These are phyloP conservation scores for Colletotrichum sp. DNA, from an alignment of 2,329 filamentous ascomycete species.

Conservation along the genomic window DNA sequence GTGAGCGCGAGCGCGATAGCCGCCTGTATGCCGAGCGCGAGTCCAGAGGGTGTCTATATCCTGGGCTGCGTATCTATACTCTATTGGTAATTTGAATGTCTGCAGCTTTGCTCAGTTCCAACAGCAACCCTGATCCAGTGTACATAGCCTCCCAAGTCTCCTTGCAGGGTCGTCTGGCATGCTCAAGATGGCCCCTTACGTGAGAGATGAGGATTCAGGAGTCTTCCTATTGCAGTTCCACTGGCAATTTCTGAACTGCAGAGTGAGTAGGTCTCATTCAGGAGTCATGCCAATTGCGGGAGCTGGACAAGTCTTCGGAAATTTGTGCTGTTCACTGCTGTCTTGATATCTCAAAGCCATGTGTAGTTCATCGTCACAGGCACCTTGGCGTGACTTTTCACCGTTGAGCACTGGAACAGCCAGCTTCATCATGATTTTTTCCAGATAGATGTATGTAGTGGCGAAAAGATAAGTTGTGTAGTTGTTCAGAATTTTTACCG, in stretches of 20 bases:
- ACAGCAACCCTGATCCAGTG: not conserved
- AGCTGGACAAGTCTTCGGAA: not conserved
- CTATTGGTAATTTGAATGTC: rapidly evolving
- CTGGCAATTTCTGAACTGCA: not conserved
- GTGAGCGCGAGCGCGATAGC: not conserved
- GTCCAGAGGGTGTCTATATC: not conserved
- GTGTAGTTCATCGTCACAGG: not conserved
- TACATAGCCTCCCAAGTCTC: too few relatives aligned
- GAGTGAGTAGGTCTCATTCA: not conserved
- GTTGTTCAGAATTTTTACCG: too few relatives aligned
- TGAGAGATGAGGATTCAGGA: not conserved
- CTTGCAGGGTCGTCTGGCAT: not conserved
- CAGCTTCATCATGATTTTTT: not conserved
- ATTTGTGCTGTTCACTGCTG: not conserved
- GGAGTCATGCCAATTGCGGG: not conserved
- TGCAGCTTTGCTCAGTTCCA: not conserved
- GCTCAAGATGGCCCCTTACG: not conserved
- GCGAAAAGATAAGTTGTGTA: too few relatives aligned
- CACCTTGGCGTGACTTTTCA: rapidly evolving
- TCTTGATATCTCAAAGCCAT: not conserved
- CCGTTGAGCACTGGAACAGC: rapidly evolving
- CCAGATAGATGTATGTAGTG: too few relatives aligned
- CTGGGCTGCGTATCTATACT: not conserved
- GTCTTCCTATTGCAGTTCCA: not conserved
- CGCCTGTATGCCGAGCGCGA: not conserved